These are phyloP conservation scores for Infundibulicybe gibba DNA, from an alignment of 768 basidiomycete genomes.

Conservation along the genomic window DNA sequence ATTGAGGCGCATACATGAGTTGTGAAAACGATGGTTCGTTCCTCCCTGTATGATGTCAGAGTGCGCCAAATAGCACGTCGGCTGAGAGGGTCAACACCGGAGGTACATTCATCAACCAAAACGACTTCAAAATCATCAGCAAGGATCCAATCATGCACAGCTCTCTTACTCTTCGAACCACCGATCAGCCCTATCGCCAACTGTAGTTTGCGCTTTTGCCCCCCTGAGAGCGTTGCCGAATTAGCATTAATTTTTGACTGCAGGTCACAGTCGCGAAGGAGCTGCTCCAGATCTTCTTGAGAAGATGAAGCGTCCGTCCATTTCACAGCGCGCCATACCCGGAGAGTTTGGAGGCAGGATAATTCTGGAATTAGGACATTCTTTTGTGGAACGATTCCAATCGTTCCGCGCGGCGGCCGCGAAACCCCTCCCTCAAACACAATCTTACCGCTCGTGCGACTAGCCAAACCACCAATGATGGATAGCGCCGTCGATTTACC, in stretches of 20 bases:
- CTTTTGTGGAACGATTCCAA: slow-evolving; percentile 82
- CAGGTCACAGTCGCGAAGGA: slow-evolving; percentile 71
- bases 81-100: slow-evolving; percentile 80
- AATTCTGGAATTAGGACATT: slow-evolving; percentile 80
- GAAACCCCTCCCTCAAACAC: slow-evolving; percentile 49
- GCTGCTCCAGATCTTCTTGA: slow-evolving; percentile 58
- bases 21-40: slow-evolving; percentile 70
- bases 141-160: not conserved
- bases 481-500: slow-evolving; percentile 76
- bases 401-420: slow-evolving; percentile 55
- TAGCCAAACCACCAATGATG: slow-evolving; percentile 60
- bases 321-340: slow-evolving; percentile 73
- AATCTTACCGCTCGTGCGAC: slow-evolving; percentile 55
- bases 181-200: slow-evolving; percentile 79
- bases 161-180: slow-evolving; percentile 59
- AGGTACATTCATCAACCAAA: slow-evolving; percentile 70
- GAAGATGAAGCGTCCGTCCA: slow-evolving; percentile 39
- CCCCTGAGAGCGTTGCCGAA: slow-evolving; percentile 66
- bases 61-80: slow-evolving; percentile 76
- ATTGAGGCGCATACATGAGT: slow-evolving; percentile 56
- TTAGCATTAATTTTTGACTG: slow-evolving; percentile 65
- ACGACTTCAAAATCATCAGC: slow-evolving; percentile 32
- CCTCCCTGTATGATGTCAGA: slow-evolving; percentile 60
- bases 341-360: slow-evolving; percentile 68
- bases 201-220: slow-evolving; percentile 82